A percentile compares a stretch with the other conserved stretches of the same genome.
phyloP scores from a whole-genome alignment of 805 yeast species.

The Wickerhamomyces bovis region DNA sequence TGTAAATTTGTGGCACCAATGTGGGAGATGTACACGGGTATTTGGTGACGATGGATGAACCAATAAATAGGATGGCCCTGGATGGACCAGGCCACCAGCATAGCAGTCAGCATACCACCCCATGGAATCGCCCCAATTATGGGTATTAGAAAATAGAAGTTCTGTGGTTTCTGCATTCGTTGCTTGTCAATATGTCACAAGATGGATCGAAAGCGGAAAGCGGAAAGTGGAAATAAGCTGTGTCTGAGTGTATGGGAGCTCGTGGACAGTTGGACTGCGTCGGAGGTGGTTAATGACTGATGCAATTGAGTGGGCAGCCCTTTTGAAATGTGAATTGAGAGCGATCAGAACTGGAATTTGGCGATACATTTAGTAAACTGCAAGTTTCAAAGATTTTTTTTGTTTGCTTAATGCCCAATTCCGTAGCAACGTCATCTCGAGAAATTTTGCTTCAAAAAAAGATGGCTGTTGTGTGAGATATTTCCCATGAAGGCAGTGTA shows the following conservation, averaged over 20 bases:
- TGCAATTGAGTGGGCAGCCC: too few relatives aligned
- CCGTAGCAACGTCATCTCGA: not conserved
- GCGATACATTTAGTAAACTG: too few relatives aligned
- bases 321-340: too few relatives aligned
- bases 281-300: too few relatives aligned
- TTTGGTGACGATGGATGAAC: slow-evolving; percentile 41
- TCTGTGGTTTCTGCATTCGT: slow-evolving; percentile 20
- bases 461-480: too few relatives aligned
- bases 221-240: too few relatives aligned
- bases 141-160: slow-evolving; percentile 53
- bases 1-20: slow-evolving; percentile 84
- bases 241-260: too few relatives aligned
- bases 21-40: slow-evolving; percentile 72
- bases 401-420: not conserved
- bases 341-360: too few relatives aligned
- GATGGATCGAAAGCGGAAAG: not conserved
- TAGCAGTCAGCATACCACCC: slow-evolving; percentile 88
- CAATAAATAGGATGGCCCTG: slow-evolving; percentile 73
- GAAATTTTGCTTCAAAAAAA: not conserved
- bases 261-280: too few relatives aligned
- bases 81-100: slow-evolving; percentile 70
- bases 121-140: slow-evolving; percentile 61
- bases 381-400: not conserved
- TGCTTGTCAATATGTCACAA: not conserved
- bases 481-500: too few relatives aligned